Conservation (phyloP, 148 eudicot species). For the Rhododendron simsii region DNA sequence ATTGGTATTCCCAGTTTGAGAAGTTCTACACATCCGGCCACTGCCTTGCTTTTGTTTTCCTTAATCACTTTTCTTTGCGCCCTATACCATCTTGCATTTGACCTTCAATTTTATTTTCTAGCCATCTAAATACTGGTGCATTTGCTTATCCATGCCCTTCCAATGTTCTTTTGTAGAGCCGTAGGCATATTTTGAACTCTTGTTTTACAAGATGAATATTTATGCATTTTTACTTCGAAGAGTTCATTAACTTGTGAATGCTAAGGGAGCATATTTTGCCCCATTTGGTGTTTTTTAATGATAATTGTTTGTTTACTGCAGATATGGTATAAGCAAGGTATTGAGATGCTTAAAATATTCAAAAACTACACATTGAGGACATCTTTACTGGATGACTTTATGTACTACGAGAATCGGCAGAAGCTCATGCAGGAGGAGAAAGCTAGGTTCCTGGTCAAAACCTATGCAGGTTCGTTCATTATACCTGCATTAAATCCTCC, state of each 20-base stretch:
- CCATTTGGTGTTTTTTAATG: background rate
- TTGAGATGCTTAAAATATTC: constrained; percentile 83
- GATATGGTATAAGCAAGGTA: constrained; percentile 70
- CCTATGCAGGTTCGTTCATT: constrained; percentile 32
- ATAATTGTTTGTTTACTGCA: constrained; percentile 26
- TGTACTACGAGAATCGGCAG: constrained; percentile 92
- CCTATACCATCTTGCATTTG: background rate
- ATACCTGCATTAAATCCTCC: constrained; percentile 47
- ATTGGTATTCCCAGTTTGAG: background rate
- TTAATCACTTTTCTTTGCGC: background rate
- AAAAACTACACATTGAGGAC: constrained; percentile 65
- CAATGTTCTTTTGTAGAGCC: background rate
- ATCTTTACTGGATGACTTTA: constrained; percentile 84
- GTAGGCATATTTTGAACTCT: background rate
- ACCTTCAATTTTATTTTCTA: background rate
- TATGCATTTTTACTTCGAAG: background rate
- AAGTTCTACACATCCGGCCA: background rate
- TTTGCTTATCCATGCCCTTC: background rate
- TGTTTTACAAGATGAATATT: background rate
- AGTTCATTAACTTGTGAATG: background rate
- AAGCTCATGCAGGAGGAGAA: constrained; percentile 79
- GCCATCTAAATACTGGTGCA: background rate
- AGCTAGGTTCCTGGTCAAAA: constrained; percentile 45
- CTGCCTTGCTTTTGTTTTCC: background rate
- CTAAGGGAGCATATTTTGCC: background rate